Conservation (phyloP, 2,329 filamentous ascomycete genomes). For the Clathrospora elynae region DNA sequence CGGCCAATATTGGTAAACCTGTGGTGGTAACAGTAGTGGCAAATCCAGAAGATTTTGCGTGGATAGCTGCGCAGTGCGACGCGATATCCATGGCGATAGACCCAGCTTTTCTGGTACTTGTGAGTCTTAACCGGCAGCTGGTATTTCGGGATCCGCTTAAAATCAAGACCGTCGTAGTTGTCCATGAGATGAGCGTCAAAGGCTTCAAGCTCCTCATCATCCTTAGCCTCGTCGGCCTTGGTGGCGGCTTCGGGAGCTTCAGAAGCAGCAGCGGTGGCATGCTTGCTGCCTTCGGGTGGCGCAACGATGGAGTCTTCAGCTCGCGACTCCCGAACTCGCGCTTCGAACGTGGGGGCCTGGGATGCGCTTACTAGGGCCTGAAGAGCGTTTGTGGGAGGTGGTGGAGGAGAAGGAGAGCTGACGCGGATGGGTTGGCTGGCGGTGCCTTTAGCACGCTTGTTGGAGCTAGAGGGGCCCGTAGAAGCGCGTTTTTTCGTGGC, state of each 20-base stretch:
- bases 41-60: neutral
- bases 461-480: neutral
- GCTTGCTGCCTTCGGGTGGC: slow-evolving; percentile 2
- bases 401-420: neutral
- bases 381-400: neutral
- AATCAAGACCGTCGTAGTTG: slow-evolving; percentile 7
- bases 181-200: slow-evolving; percentile 3
- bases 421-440: neutral
- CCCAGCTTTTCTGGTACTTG: neutral
- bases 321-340: no score
- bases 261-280: neutral
- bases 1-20: neutral
- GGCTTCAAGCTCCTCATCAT: neutral
- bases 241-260: no score
- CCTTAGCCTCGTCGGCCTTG: neutral
- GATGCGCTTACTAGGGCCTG: slow-evolving; percentile 1
- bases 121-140: neutral
- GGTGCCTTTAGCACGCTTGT: neutral
- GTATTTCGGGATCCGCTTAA: neutral
- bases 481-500: neutral
- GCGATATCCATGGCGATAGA: slow-evolving; percentile 6
- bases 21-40: slow-evolving; percentile 4
- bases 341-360: neutral
- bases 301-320: slow-evolving; percentile 3
- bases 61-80: neutral